Evolutionary conservation across 1,139 yeast genomes (phyloP).

Genomic region (Geotrichum aggregatum): DNA sequence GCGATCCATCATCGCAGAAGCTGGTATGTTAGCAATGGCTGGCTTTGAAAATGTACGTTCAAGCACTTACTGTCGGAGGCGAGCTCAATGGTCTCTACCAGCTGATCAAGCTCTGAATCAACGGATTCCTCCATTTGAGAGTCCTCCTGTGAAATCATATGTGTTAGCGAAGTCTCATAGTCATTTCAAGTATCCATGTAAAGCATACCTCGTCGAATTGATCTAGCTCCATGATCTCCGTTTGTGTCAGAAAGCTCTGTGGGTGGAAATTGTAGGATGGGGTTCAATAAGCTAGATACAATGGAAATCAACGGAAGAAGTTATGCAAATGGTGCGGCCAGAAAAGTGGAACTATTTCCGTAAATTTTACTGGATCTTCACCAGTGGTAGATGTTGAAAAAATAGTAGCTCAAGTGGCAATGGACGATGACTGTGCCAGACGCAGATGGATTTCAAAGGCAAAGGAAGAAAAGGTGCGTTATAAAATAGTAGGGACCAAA

Average conservation of each 20-base stretch:
- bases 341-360: no score
- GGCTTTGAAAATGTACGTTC: no score
- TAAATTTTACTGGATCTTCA: no score
- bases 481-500: neutral
- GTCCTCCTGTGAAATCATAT: neutral
- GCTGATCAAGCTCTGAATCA: neutral
- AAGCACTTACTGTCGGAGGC: neutral
- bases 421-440: no score
- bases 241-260: neutral
- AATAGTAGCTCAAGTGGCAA: no score
- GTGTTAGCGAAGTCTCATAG: neutral
- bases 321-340: no score
- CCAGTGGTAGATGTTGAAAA: no score
- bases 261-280: neutral
- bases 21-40: neutral
- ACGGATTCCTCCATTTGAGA: neutral
- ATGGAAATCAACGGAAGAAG: no score
- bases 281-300: no score
- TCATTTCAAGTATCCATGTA: neutral
- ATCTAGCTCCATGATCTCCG: neutral
- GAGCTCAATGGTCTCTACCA: neutral
- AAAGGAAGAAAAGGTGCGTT: neutral
- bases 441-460: no score
- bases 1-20: conserved; percentile 28
- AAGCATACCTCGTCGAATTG: neutral